Evolutionary conservation across 1,139 yeast species (phyloP).

Genomic region (Pneumocystis murina): DNA sequence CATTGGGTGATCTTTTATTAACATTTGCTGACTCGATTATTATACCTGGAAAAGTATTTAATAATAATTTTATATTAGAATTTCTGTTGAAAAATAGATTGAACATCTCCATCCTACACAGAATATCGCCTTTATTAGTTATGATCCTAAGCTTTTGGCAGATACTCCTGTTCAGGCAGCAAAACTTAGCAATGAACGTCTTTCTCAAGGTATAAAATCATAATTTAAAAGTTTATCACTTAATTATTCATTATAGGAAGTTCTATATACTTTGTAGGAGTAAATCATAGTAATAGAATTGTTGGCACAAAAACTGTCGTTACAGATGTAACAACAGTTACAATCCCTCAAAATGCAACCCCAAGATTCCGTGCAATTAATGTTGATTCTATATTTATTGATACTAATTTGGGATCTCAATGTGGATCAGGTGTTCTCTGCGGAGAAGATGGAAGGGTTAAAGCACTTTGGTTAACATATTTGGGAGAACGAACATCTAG

Average conservation of each 20-base stretch:
- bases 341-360: constrained; percentile 48
- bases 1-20: constrained; percentile 60
- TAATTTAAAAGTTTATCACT: not conserved
- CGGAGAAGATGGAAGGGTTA: constrained; percentile 61
- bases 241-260: not conserved
- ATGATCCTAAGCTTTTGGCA: constrained; percentile 55
- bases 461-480: constrained; percentile 74
- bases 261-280: constrained; percentile 61
- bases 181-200: constrained; percentile 38
- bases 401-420: constrained; percentile 55
- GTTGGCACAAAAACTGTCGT: constrained; percentile 65
- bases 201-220: constrained; percentile 42
- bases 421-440: constrained; percentile 71
- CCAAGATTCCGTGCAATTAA: constrained; percentile 83
- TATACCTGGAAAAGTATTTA: constrained; percentile 53
- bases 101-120: constrained; percentile 78
- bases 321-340: constrained; percentile 59
- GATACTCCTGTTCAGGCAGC: constrained; percentile 52
- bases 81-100: not conserved
- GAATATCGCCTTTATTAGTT: constrained; percentile 70
- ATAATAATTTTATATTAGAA: not conserved
- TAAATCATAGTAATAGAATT: constrained; percentile 53
- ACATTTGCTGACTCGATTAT: constrained; percentile 77
- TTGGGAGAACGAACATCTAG: constrained; percentile 54
- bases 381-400: constrained; percentile 61